These are phyloP conservation scores for Rhodosporidiobolus odoratus DNA, from an alignment of 768 basidiomycete species.

Conservation along the genomic window DNA sequence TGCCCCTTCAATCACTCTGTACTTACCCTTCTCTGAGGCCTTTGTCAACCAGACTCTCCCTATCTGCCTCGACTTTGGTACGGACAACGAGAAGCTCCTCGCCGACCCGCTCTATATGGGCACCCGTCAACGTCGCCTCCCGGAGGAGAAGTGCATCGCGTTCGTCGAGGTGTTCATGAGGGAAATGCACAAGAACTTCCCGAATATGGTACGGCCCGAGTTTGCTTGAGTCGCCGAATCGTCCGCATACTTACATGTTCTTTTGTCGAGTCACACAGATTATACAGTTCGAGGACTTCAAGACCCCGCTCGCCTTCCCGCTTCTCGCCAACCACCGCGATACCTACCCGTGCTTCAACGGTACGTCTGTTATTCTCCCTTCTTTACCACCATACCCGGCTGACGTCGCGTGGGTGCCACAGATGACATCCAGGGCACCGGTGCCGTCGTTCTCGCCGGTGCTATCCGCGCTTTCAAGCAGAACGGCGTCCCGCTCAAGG, in stretches of 20 bases:
- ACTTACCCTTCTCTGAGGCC: background rate
- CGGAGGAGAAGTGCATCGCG: conserved; percentile 52
- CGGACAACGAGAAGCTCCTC: conserved; percentile 71
- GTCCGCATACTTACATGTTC: background rate
- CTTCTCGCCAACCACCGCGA: conserved; percentile 72
- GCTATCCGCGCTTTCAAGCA: conserved; percentile 64
- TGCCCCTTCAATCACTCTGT: background rate
- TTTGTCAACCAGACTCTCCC: conserved; percentile 57
- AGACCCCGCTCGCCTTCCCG: conserved; percentile 82
- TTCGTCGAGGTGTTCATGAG: conserved; percentile 94
- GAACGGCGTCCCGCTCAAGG: conserved; percentile 51
- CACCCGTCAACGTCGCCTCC: conserved; percentile 63
- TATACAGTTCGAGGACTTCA: conserved; percentile 63
- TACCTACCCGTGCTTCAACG: conserved; percentile 50
- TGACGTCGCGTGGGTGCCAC: conserved; percentile 61
- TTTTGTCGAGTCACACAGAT: background rate
- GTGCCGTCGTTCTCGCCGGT: conserved; percentile 80
- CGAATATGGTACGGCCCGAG: conserved; percentile 26
- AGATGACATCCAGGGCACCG: conserved; percentile 87
- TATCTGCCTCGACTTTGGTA: conserved; percentile 81
- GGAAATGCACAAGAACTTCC: conserved; percentile 57
- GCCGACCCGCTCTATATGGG: conserved; percentile 88
- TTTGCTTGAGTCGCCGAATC: too few relatives aligned
- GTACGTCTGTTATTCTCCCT: conserved; percentile 3
- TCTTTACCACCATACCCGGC: background rate